Percentiles rank a stretch among this genome's conserved stretches.
Evolutionary conservation across 768 basidiomycete species (phyloP).

Genomic region (Gymnopilus junonius): DNA sequence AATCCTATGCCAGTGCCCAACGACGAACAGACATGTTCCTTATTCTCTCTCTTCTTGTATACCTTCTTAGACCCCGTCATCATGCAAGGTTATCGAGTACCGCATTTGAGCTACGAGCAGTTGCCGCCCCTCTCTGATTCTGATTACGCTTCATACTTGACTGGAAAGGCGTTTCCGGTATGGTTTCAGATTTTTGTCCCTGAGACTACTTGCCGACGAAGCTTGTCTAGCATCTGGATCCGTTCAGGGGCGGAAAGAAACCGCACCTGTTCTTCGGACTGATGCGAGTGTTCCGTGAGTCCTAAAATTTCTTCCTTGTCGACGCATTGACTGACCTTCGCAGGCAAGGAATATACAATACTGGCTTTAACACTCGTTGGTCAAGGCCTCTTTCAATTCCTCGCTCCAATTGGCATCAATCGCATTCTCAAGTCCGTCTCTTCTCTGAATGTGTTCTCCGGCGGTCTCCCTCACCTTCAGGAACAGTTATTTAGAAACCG

Average conservation of each 20-base stretch:
- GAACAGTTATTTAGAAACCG: constrained; percentile 42
- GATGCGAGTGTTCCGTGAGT: constrained; percentile 39
- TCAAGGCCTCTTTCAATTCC: constrained; percentile 34
- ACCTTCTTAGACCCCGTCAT: constrained; percentile 60
- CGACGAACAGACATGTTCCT: constrained; percentile 58
- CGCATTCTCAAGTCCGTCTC: constrained; percentile 40
- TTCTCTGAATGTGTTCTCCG: neutral
- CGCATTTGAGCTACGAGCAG: constrained; percentile 52
- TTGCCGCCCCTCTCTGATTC: constrained; percentile 68
- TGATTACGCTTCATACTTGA: constrained; percentile 39
- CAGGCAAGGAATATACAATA: constrained; percentile 31
- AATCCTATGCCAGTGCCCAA: constrained; percentile 36
- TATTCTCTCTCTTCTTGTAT: constrained; percentile 47
- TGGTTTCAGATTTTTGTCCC: constrained; percentile 17
- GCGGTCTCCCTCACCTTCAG: too few species aligned
- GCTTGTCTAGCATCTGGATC: constrained; percentile 48
- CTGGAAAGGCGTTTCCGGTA: constrained; percentile 22
- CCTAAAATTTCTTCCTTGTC: neutral
- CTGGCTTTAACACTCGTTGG: constrained; percentile 33
- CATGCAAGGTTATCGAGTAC: constrained; percentile 43
- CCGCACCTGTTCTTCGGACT: constrained; percentile 53
- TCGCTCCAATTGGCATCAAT: constrained; percentile 48
- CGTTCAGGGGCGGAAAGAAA: constrained; percentile 40
- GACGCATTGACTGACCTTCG: neutral
- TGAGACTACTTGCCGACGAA: too few species aligned